phyloP scores from a whole-genome alignment of 257 asterid genomes.

The Gardenia jasminoides region DNA sequence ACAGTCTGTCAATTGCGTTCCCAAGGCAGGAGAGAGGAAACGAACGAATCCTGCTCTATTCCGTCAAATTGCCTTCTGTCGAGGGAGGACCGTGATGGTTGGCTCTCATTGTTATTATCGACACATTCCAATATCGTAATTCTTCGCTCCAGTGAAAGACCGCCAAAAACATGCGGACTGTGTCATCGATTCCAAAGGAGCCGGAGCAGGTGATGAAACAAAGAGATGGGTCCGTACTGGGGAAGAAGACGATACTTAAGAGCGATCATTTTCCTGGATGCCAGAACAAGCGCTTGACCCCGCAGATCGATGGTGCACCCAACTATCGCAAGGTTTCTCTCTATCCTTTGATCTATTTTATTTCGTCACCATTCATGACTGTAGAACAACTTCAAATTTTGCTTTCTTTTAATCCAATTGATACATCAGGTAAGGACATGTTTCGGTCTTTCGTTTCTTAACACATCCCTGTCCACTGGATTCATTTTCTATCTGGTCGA shows the following conservation, averaged over 20 bases:
- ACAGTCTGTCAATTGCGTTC: too few relatives aligned
- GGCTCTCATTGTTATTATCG: background rate
- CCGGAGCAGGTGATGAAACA: constrained; percentile 84
- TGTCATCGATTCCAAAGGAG: constrained; percentile 75
- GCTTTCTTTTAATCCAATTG: too few relatives aligned
- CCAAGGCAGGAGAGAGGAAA: too few relatives aligned
- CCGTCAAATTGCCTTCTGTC: too few relatives aligned
- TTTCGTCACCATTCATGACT: background rate
- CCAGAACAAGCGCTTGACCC: constrained; percentile 83
- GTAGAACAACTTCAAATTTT: background rate
- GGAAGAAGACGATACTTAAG: constrained; percentile 94
- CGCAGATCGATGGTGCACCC: constrained; percentile 94
- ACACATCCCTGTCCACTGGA: background rate
- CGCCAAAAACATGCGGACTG: constrained; percentile 26
- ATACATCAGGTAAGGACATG: too few relatives aligned
- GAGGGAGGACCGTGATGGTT: background rate
- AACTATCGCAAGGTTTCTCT: constrained; percentile 82
- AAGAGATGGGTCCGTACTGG: constrained; percentile 96
- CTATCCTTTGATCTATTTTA: background rate
- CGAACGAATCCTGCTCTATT: background rate
- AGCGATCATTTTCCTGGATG: constrained; percentile 99
- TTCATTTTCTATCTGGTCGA: background rate
- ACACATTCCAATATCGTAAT: background rate
- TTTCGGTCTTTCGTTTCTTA: background rate
- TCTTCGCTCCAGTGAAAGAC: background rate